Conservation (phyloP, 805 yeast genomes). For the Isabelozyma heimii region DNA sequence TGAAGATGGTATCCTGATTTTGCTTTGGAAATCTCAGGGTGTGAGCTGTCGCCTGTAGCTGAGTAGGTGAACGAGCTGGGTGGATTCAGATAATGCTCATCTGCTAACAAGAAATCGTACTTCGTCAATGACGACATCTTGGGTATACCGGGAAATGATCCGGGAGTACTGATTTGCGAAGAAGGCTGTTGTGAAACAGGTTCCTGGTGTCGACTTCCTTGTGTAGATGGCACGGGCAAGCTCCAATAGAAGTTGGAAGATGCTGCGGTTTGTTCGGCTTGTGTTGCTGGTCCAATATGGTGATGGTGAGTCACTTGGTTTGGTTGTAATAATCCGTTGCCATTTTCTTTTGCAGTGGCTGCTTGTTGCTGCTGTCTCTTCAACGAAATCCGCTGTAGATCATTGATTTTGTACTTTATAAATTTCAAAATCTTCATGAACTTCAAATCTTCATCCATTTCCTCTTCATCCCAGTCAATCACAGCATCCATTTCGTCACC, state of each 20-base stretch:
- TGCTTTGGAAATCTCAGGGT: background rate
- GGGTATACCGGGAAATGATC: slow-evolving; percentile 1
- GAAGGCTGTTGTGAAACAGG: background rate
- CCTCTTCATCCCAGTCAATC: slow-evolving; percentile 49
- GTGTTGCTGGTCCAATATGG: background rate
- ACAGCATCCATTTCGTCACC: slow-evolving; percentile 16
- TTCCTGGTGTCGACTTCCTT: background rate
- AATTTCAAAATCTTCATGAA: slow-evolving; percentile 40
- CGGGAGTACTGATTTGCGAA: background rate
- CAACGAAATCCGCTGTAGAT: slow-evolving; percentile 4
- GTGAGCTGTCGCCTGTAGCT: background rate
- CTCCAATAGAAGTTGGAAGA: background rate
- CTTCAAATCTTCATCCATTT: slow-evolving; percentile 46
- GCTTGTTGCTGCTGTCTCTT: background rate
- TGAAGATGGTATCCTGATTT: background rate
- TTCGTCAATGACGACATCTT: slow-evolving; percentile 14
- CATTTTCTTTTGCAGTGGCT: background rate
- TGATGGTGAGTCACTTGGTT: slow-evolving; percentile 5
- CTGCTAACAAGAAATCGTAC: slow-evolving; percentile 18
- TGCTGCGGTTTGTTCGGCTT: background rate
- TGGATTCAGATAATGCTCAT: slow-evolving; percentile 17
- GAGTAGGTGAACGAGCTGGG: slow-evolving; percentile 4
- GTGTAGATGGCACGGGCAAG: background rate
- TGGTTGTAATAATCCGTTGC: background rate
- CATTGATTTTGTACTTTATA: slow-evolving; percentile 34